Conservation (phyloP, 805 yeast genomes). For the Clavispora fructus region DNA sequence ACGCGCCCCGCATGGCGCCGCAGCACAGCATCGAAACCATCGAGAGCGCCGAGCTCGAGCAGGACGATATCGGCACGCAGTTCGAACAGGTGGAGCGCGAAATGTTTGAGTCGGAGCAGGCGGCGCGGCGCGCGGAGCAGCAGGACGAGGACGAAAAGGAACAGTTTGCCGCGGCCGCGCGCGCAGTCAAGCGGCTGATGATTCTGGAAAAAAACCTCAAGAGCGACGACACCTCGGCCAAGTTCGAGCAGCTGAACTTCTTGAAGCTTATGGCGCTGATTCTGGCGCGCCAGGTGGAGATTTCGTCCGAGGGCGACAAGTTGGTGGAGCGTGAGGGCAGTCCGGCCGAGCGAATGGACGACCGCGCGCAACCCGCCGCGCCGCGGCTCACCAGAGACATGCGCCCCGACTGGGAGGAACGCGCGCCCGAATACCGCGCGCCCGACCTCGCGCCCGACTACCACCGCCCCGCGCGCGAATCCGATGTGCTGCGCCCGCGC, state of each 20-base stretch:
- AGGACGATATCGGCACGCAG: conserved; percentile 23
- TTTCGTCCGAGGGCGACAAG: conserved; percentile 31
- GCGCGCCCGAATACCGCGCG: conserved; percentile 7
- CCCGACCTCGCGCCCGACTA: conserved; percentile 7
- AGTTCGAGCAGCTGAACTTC: conserved; percentile 33
- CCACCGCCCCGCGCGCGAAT: conserved; percentile 2
- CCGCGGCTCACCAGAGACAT: neutral
- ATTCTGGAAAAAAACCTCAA: conserved; percentile 16
- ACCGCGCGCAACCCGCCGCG: neutral
- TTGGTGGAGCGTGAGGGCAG: conserved; percentile 20
- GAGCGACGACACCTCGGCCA: conserved; percentile 24
- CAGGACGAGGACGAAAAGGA: conserved; percentile 23
- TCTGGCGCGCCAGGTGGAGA: conserved; percentile 32
- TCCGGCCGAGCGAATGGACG: neutral
- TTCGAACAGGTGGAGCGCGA: conserved; percentile 32
- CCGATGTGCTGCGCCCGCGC: neutral
- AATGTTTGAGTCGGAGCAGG: conserved; percentile 10
- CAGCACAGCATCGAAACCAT: conserved; percentile 24
- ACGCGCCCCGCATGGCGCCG: conserved; percentile 12
- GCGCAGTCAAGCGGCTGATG: conserved; percentile 34
- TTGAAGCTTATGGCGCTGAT: conserved; percentile 37
- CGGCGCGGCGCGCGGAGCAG: conserved; percentile 1
- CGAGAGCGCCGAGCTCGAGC: conserved; percentile 16
- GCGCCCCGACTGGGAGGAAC: neutral
- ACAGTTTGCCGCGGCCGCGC: conserved; percentile 36